phyloP scores from a whole-genome alignment of 1,139 yeast genomes.

The Yamadazyma mexicana region DNA sequence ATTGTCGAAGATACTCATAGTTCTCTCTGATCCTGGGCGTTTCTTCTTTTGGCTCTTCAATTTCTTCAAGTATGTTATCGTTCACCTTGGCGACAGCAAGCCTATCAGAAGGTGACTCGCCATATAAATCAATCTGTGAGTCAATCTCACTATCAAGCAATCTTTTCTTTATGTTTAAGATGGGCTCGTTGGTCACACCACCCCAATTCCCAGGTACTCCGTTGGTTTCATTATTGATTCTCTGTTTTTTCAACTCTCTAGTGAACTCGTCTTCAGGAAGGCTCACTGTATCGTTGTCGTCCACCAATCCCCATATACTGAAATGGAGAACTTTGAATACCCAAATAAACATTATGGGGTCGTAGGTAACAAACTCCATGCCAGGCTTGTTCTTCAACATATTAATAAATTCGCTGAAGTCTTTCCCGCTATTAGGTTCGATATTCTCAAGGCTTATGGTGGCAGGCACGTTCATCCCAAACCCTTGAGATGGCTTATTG shows the following conservation, averaged over 20 bases:
- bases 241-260: slow-evolving; percentile 39
- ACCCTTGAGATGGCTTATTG: slow-evolving; percentile 64
- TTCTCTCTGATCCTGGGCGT: slow-evolving; percentile 17
- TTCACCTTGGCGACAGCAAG: neutral
- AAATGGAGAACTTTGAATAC: slow-evolving; percentile 86
- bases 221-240: slow-evolving; percentile 26
- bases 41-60: slow-evolving; percentile 1
- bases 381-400: slow-evolving; percentile 53
- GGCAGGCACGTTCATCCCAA: slow-evolving; percentile 82
- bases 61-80: slow-evolving; percentile 6
- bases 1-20: slow-evolving; percentile 36
- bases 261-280: slow-evolving; percentile 5
- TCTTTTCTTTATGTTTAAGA: slow-evolving; percentile 13
- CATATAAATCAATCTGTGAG: slow-evolving; percentile 8
- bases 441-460: slow-evolving; percentile 72
- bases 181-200: slow-evolving; percentile 5
- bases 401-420: slow-evolving; percentile 41
- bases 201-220: slow-evolving; percentile 36
- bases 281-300: slow-evolving; percentile 19
- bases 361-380: slow-evolving; percentile 78
- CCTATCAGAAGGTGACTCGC: slow-evolving; percentile 5
- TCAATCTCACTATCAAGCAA: slow-evolving; percentile 12
- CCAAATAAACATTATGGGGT: slow-evolving; percentile 76
- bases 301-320: slow-evolving; percentile 85
- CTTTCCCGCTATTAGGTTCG: slow-evolving; percentile 41